Evolutionary conservation across 176 grass and related monocot species (phyloP), one percentile per base, ranked within the genome.

Genomic region (bread wheat (Triticum aestivum)): DNA sequence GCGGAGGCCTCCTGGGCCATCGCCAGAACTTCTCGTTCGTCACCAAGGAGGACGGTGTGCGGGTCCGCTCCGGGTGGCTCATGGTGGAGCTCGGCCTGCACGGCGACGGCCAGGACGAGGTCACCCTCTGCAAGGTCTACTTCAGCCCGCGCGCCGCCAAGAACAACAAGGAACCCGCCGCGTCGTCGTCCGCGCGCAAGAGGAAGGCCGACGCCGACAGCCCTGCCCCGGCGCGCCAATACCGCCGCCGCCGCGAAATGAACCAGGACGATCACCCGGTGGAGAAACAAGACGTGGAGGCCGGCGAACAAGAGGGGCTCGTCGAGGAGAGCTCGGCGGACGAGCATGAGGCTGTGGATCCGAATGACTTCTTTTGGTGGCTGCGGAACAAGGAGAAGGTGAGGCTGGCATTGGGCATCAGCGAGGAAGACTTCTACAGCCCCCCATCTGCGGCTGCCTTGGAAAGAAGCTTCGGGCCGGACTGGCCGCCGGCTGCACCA

Each of bases 71-170:
- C 0, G 79, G 84, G 2, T 90, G 88, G 88, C 73, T 83, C 11
- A 90, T 86, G 88, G 84, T 83, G 30, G 88, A 86, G 88, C 73
- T 90, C 79, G 33, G 84, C 54, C 39, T 90, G 75, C 82, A 80
- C 78, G 72, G 8, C 49, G 49, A 20, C 71, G 51, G 58, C 21
- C 51, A 62, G 7, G 34, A 73, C 72, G 39, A 69, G 54, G 3
- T 78, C 3, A 80, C 35, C 11, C 88, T 86, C 11, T 86, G 65
- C 88, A 90, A 86, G 79, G 56, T 86, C 3, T 90, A 86, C 88
- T 73, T 83, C 65, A 90, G 84, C 65, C 79, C 79, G 5, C 84
- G 73, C 54, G 72, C 78, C 35, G 54, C 67, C 54, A 33, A 4
- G n/a, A 44, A 17, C 10, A 11, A 12, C 38, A 69, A 5, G 37